These are phyloP conservation scores for Kalmanozyma brasiliensis DNA, from an alignment of 1,284 basidiomycete genomes.

Conservation along the genomic window DNA sequence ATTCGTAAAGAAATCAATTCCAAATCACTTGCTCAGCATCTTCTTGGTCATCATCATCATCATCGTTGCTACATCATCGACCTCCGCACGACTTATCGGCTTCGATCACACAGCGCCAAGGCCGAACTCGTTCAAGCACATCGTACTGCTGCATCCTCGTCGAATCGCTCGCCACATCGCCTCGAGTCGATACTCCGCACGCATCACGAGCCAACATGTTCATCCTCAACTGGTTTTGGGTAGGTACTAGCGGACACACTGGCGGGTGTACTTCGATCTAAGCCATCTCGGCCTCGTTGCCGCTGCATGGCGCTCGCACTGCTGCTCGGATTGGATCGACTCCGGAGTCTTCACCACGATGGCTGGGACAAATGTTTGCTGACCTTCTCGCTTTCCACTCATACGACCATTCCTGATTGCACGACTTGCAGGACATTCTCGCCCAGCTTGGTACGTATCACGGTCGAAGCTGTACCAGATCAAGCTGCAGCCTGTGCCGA, in stretches of 20 bases:
- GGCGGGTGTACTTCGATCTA: not conserved
- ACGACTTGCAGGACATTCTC: slow-evolving; percentile 58
- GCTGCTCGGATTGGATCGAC: no score
- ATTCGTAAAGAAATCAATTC: not conserved
- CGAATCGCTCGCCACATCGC: not conserved
- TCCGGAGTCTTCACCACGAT: not conserved
- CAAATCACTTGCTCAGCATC: slow-evolving; percentile 32
- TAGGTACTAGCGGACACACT: slow-evolving; percentile 30
- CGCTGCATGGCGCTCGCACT: no score
- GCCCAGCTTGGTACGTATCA: slow-evolving; percentile 64
- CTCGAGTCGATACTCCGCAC: not conserved
- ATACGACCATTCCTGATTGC: no score
- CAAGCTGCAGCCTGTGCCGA: no score
- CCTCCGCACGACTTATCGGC: no score
- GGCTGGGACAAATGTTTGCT: not conserved
- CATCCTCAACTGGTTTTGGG: slow-evolving; percentile 68
- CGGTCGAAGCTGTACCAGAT: no score
- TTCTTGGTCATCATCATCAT: slow-evolving; percentile 9
- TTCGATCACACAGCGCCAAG: no score
- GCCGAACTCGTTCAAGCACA: not conserved
- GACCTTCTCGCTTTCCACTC: not conserved
- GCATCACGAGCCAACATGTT: slow-evolving; percentile 53
- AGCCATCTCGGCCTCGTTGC: no score
- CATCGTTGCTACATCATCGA: slow-evolving; percentile 3
- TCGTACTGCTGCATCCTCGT: not conserved